phyloP scores from a whole-genome alignment of 169 alveolate species.

The Plasmodium blacklocki region DNA sequence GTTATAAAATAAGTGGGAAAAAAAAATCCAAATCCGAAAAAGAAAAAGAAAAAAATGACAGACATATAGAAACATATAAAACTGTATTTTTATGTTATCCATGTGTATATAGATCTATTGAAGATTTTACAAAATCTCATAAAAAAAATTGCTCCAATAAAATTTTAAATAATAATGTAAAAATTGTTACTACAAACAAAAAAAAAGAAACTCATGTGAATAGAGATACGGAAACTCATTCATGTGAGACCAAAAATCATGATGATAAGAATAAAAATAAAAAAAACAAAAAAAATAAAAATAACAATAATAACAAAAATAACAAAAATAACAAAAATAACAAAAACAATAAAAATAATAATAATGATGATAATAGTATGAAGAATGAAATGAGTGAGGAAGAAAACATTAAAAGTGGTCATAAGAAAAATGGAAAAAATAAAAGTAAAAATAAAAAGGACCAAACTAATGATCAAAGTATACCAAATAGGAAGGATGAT shows the following conservation, averaged over 20 bases:
- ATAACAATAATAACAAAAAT: background rate
- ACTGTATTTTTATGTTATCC: slow-evolving; percentile 74
- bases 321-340: background rate
- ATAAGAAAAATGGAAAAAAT: background rate
- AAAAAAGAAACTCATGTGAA: slow-evolving; percentile 13
- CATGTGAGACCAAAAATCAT: background rate
- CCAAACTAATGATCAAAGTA: background rate
- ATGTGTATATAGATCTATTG: slow-evolving; percentile 59
- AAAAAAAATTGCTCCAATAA: slow-evolving; percentile 62
- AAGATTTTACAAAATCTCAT: slow-evolving; percentile 56
- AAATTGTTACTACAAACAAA: slow-evolving; percentile 55
- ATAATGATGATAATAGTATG: background rate
- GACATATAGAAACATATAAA: slow-evolving; percentile 21
- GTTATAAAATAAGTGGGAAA: slow-evolving; percentile 26
- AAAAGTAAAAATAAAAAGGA: background rate
- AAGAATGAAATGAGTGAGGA: background rate
- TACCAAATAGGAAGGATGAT: background rate
- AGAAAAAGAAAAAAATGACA: slow-evolving; percentile 47
- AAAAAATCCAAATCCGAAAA: slow-evolving; percentile 26
- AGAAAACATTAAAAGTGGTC: background rate
- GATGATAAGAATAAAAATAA: slow-evolving; percentile 7
- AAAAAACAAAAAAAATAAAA: slow-evolving; percentile 4
- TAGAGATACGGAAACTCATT: background rate
- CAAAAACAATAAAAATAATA: background rate
- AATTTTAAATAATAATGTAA: slow-evolving; percentile 68